Conservation (phyloP, 2,329 filamentous ascomycete species). For the Dryadomyces sulphureus region DNA sequence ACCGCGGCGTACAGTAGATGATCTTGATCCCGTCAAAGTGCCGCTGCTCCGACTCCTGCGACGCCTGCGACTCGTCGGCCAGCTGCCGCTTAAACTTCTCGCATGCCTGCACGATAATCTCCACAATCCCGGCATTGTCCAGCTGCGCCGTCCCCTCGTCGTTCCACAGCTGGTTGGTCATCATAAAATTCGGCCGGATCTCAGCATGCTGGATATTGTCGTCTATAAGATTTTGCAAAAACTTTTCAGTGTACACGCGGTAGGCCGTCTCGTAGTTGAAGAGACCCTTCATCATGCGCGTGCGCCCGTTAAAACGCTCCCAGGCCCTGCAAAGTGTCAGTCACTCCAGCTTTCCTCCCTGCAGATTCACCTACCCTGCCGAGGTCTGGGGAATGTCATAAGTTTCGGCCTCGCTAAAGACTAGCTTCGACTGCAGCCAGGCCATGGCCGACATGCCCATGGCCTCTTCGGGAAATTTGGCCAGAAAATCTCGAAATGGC, state of each 20-base stretch:
- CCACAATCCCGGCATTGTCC: conserved; percentile 43
- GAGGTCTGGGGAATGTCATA: conserved; percentile 34
- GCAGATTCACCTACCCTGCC: conserved; percentile 31
- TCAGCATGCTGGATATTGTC: conserved; percentile 60
- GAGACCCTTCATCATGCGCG: conserved; percentile 58
- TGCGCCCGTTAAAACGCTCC: conserved; percentile 52
- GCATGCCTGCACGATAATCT: conserved; percentile 42
- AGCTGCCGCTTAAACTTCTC: conserved; percentile 24
- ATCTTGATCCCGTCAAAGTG: conserved; percentile 53
- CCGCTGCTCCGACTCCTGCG: neutral
- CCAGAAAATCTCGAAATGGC: conserved; percentile 26
- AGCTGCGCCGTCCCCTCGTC: conserved; percentile 39
- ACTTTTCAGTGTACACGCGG: conserved; percentile 40
- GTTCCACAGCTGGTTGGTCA: conserved; percentile 42
- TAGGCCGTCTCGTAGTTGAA: conserved; percentile 53
- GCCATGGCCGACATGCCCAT: conserved; percentile 18
- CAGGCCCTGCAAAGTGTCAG: conserved; percentile 26
- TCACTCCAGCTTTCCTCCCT: neutral
- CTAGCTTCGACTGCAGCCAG: conserved; percentile 49
- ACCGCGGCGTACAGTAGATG: conserved; percentile 56
- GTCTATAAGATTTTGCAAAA: conserved; percentile 44
- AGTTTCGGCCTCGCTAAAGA: conserved; percentile 45
- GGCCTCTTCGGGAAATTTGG: conserved; percentile 18
- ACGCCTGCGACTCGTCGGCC: neutral
- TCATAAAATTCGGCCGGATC: conserved; percentile 55